These are phyloP conservation scores for Picea abies DNA, from an alignment of 83 land plant genomes.

Conservation along the genomic window DNA sequence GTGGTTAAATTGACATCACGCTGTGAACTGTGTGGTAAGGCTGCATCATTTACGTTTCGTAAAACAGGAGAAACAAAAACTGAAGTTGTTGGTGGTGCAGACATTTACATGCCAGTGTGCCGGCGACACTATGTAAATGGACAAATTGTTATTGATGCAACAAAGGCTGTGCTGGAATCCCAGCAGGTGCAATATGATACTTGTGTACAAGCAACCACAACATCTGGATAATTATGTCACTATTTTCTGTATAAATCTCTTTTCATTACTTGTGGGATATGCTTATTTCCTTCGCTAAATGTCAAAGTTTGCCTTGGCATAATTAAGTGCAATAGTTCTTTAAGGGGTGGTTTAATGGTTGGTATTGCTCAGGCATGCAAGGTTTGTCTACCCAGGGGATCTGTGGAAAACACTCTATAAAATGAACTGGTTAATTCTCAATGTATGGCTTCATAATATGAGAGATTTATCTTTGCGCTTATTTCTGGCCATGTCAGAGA, in stretches of 20 bases:
- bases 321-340: neutral
- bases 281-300: constrained; percentile 2
- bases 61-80: constrained; percentile 73
- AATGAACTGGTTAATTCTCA: neutral
- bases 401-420: neutral
- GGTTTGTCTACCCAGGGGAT: neutral
- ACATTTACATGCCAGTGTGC: constrained; percentile 98
- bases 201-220: neutral
- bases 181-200: constrained; percentile 27
- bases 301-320: neutral
- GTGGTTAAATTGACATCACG: constrained; percentile 85
- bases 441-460: neutral
- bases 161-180: constrained; percentile 54
- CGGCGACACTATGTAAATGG: constrained; percentile 86
- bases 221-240: neutral
- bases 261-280: neutral
- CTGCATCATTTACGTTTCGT: constrained; percentile 83
- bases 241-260: neutral
- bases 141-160: constrained; percentile 60
- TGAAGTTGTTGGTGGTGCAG: constrained; percentile 93
- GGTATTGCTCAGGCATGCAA: no score
- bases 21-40: constrained; percentile 82
- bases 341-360: neutral
- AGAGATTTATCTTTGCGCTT: neutral
- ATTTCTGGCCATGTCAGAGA: neutral